Base-by-base conservation (phyloP, 441 rosid genomes). In the Eutrema salsugineum region DNA sequence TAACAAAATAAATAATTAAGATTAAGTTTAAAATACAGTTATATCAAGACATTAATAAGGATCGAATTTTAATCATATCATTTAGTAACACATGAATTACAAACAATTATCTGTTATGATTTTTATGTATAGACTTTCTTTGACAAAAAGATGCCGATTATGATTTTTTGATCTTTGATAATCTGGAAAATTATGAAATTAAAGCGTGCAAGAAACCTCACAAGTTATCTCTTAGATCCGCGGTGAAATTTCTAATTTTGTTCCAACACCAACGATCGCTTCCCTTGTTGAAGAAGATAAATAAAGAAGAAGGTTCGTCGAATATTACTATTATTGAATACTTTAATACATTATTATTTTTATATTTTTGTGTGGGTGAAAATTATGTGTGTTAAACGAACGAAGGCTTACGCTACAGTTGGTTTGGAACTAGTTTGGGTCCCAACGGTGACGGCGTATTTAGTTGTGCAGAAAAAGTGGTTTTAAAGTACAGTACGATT, bases 121-220 rank as follows among this genome's bases (percentile, higher is more conserved):
- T 15, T n/a, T 30, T 15, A 55, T 19, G 40, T 55, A 7, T 12
- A 15, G 12, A 16, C 20, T 54, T 55, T 16, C 15, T n/a, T 30
- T 15, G 59, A 38, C 6, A 24, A 30, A 28, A 30, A 54, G 33
- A 38, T 33, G 42, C 16, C 5, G 40, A 55, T 55, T 55, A 59
- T 22, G 49, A 24, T 8, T 22, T n/a, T 20, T 22, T n/a, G 20
- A 8, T 22, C 7, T 60, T 40, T 12, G 9, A 40, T 27, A 42
- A 33, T 36, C 48, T 11, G 30, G 42, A 3, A 33, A 6, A 20
- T 6, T 16, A 36, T 1, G 30, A 47, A 15, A 10, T 36, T 59
- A 39, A 69, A 36, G 47, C 50, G 67, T 70, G 67, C 74, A 70
- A 59, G 74, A 28, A 47, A 70, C 64, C 15, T 12, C 12, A n/a